A percentile compares a stretch with the other conserved stretches of the same genome.
These are phyloP conservation scores for Setomelanomma holmii DNA, from an alignment of 2,329 filamentous ascomycete species.

Conservation along the genomic window DNA sequence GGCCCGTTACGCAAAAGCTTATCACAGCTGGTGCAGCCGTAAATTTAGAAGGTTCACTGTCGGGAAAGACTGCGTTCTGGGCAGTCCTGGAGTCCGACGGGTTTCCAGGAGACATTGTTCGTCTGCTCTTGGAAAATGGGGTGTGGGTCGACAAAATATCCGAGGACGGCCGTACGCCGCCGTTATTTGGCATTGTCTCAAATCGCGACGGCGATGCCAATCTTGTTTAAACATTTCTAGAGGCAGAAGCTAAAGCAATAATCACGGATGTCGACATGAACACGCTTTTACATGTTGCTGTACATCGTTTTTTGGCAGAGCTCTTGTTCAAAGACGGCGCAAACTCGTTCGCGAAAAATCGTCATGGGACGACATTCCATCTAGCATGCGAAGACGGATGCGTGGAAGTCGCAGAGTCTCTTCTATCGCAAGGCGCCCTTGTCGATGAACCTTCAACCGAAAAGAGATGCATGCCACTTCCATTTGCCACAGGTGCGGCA, in stretches of 20 bases:
- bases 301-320: constrained; percentile 1
- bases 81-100: neutral
- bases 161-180: neutral
- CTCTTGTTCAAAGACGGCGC: constrained; percentile 3
- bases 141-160: neutral
- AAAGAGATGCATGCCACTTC: constrained; percentile 1
- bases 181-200: neutral
- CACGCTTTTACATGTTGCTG: constrained; percentile 1
- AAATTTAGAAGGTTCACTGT: neutral
- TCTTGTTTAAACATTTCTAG: neutral
- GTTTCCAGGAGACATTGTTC: neutral
- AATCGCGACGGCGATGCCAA: neutral
- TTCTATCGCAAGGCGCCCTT: neutral
- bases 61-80: neutral
- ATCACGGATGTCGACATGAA: neutral
- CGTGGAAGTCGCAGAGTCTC: neutral
- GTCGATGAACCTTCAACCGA: neutral
- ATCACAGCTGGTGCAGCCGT: constrained; percentile 5
- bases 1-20: neutral
- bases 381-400: neutral
- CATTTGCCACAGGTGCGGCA: neutral
- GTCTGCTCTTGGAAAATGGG: neutral
- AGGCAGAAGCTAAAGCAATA: constrained; percentile 2
- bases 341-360: neutral
- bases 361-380: neutral